Conservation (phyloP, 2,329 filamentous ascomycete species). For the Aureobasidium sp. region DNA sequence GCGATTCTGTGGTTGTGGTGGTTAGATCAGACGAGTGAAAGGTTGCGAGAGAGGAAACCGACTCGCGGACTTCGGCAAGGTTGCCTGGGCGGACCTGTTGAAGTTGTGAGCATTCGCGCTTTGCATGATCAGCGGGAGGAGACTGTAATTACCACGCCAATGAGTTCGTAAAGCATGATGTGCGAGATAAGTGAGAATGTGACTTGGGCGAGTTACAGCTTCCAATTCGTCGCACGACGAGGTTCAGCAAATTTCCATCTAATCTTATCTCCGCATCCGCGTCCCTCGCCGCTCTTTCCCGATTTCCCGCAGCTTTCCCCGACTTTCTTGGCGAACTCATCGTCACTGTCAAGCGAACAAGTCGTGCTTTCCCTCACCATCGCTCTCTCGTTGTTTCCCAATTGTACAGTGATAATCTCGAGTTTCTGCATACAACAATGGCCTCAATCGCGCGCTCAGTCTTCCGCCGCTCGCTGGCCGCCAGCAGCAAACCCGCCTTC, state of each 20-base stretch:
- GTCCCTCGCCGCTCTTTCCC: background rate
- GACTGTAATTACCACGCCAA: conserved; percentile 67
- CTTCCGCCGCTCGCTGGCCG: conserved; percentile 16
- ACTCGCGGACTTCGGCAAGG: conserved; percentile 92
- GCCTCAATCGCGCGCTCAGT: conserved; percentile 15
- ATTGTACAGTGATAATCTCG: background rate
- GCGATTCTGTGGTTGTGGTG: conserved; percentile 60
- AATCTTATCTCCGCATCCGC: conserved; percentile 1
- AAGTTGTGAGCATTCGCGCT: conserved; percentile 20
- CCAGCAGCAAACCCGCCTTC: background rate
- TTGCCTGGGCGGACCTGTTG: conserved; percentile 80
- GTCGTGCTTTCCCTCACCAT: background rate
- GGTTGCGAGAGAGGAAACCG: conserved; percentile 34
- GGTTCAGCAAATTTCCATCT: conserved; percentile 7
- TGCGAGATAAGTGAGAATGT: background rate
- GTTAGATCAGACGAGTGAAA: conserved; percentile 16
- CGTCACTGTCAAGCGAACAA: background rate
- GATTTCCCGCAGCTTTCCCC: conserved; percentile 1
- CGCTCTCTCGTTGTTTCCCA: background rate
- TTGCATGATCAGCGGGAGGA: conserved; percentile 15
- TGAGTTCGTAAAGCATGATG: conserved; percentile 91
- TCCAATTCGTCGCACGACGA: background rate
- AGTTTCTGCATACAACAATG: too few species aligned
- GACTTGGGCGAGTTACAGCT: background rate
- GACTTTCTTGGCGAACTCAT: background rate